Evolutionary conservation across 768 basidiomycete genomes (phyloP), one percentile per base, ranked within the genome.

Genomic region (Leccinum subgranulosum): DNA sequence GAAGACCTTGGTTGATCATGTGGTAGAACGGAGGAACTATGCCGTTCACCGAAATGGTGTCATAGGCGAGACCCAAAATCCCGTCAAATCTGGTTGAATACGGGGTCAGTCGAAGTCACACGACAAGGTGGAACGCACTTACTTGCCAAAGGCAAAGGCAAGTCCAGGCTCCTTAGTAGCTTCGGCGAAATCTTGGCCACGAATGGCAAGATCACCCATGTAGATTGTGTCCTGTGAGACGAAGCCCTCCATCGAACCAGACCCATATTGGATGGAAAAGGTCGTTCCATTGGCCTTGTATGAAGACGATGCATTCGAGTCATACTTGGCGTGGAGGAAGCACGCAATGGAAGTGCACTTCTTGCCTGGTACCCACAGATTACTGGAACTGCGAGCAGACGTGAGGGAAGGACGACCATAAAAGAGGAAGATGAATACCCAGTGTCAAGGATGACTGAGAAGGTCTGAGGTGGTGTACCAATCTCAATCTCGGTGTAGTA

Each of bases 111-210:
- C 14, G 8, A 55, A 5, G 21, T 21, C 27, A 9, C 2, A 6
- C 19, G 31, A 34, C 15, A 33, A 41, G 8, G 51, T 19, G 41
- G 14, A 45, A 49, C 23, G 21, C 12, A 77, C 90, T 67, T 64
- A 93, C 90, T 90, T 94, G 69, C 93, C 94, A 63, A 96, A 98
- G 27, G 97, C 96, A 70, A 99, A 99, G 6, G 95, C 88, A 50
- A 99, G 86, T 47, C 97, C 97, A 21, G 97, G 97, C 70, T 98
- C 96, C 74, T 93, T 92, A 57, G 86, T 88, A 2, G 95, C 93
- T 76, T 98, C 97, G 10, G 94, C 96, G 66, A 99, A 99, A 68
- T 94, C 88, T 70, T 92, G 90, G 12, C 75, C 60, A 65, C 77
- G 79, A 72, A 99, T 81, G 27, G 72, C 72, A 48, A 99, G 70